Percentiles rank a stretch among this genome's conserved stretches.
phyloP scores from a whole-genome alignment of 805 yeast species.

The Priceomyces castillae region DNA sequence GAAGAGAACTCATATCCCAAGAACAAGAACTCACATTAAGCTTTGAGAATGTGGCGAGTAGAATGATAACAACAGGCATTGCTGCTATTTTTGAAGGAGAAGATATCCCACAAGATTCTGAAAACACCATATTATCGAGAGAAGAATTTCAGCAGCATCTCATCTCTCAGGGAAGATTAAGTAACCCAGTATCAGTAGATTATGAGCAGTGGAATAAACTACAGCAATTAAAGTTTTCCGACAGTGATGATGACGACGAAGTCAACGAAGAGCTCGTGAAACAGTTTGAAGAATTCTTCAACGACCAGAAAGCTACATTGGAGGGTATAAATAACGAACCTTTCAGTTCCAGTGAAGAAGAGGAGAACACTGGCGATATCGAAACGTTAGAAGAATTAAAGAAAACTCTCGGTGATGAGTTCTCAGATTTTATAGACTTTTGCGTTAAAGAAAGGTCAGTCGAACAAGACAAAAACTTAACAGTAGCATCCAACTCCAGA shows the following conservation, averaged over 20 bases:
- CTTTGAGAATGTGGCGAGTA: conserved; percentile 2
- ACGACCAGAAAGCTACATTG: conserved; percentile 8
- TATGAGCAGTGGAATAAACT: conserved; percentile 5
- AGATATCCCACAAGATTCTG: not conserved
- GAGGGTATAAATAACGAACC: conserved; percentile 8
- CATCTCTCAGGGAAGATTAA: conserved; percentile 7
- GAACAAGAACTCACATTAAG: not conserved
- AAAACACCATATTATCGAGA: conserved; percentile 6
- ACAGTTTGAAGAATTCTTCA: conserved; percentile 8
- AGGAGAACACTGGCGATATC: conserved; percentile 10
- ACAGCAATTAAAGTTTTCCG: not conserved
- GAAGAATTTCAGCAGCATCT: conserved; percentile 10
- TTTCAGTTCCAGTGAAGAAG: not conserved
- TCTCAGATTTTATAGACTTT: conserved; percentile 9
- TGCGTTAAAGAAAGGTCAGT: conserved; percentile 12
- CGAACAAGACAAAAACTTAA: not conserved
- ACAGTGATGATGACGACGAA: not conserved
- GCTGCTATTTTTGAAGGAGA: not conserved
- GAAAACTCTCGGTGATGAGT: conserved; percentile 9
- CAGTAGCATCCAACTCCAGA: not conserved
- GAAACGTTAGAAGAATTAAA: conserved; percentile 19
- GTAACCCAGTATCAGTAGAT: conserved; percentile 3
- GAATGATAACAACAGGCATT: conserved; percentile 5
- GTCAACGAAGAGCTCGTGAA: conserved; percentile 6
- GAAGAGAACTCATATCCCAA: conserved; percentile 2